These are phyloP conservation scores for Mucor plumbeus DNA, from an alignment of 371 early-diverging fungal species.

Conservation along the genomic window DNA sequence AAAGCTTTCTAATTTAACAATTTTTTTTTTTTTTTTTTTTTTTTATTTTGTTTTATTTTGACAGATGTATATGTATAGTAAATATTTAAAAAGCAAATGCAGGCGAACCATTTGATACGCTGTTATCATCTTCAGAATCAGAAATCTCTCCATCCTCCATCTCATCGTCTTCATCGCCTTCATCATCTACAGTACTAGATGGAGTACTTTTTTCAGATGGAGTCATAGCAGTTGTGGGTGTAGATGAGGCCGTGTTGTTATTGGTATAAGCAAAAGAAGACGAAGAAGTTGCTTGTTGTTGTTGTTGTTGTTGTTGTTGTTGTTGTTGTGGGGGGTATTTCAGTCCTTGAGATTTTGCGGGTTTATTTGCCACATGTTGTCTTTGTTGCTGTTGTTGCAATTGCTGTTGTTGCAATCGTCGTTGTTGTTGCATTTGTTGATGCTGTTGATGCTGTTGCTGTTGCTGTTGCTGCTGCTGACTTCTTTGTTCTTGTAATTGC, in stretches of 20 bases:
- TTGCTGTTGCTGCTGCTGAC: background rate
- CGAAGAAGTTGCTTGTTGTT: background rate
- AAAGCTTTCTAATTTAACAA: too few relatives aligned
- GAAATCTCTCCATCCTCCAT: conserved; percentile 37
- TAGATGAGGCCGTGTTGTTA: conserved; percentile 1
- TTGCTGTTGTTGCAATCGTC: background rate
- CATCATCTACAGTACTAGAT: conserved; percentile 3
- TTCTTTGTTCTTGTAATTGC: conserved; percentile 5
- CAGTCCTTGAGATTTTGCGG: conserved; percentile 26
- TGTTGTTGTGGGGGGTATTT: conserved; percentile 18
- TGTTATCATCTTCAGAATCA: conserved; percentile 21
- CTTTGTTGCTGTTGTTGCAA: background rate
- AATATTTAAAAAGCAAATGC: conserved; percentile 10
- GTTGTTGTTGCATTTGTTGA: background rate
- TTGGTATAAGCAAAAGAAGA: conserved; percentile 6
- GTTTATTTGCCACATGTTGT: conserved; percentile 22
- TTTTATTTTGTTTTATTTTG: too few relatives aligned
- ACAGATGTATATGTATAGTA: background rate
- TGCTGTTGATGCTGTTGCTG: background rate
- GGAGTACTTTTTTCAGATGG: conserved; percentile 5
- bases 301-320: background rate
- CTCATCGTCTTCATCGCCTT: conserved; percentile 22
- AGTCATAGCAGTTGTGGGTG: background rate
- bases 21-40: too few relatives aligned
- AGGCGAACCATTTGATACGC: conserved; percentile 5